These are phyloP conservation scores for Plasmodium knowlesi DNA, from an alignment of 169 alveolate species.

Conservation along the genomic window DNA sequence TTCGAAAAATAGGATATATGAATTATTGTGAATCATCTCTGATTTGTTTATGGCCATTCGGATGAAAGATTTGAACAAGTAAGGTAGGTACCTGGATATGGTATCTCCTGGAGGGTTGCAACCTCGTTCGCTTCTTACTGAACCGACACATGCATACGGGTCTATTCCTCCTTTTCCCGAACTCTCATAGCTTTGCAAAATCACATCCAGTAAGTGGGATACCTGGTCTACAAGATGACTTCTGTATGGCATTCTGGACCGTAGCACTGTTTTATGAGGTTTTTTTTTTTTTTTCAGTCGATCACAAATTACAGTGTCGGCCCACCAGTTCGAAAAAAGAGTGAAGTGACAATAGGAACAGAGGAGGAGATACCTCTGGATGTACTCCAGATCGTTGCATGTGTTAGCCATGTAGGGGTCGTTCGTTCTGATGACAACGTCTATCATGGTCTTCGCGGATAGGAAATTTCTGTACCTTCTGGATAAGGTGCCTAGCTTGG, in stretches of 20 bases:
- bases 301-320: constrained; percentile 20
- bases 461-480: constrained; percentile 22
- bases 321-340: constrained; percentile 58
- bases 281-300: constrained; percentile 31
- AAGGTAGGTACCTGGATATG: constrained; percentile 17
- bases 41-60: constrained; percentile 2
- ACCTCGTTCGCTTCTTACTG: neutral
- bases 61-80: constrained; percentile 28
- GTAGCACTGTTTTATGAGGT: neutral
- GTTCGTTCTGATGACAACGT: constrained; percentile 9
- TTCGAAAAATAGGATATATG: constrained; percentile 2
- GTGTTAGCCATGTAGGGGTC: constrained; percentile 30
- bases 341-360: constrained; percentile 46
- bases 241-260: constrained; percentile 29
- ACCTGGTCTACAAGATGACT: constrained; percentile 40
- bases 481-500: no score
- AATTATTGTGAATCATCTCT: neutral
- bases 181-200: neutral
- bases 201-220: constrained; percentile 5
- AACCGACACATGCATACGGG: neutral
- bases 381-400: neutral
- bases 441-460: constrained; percentile 5
- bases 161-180: neutral
- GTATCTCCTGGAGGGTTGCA: neutral
- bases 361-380: neutral